Conservation (phyloP, 805 yeast species). For the Hanseniaspora vineae region DNA sequence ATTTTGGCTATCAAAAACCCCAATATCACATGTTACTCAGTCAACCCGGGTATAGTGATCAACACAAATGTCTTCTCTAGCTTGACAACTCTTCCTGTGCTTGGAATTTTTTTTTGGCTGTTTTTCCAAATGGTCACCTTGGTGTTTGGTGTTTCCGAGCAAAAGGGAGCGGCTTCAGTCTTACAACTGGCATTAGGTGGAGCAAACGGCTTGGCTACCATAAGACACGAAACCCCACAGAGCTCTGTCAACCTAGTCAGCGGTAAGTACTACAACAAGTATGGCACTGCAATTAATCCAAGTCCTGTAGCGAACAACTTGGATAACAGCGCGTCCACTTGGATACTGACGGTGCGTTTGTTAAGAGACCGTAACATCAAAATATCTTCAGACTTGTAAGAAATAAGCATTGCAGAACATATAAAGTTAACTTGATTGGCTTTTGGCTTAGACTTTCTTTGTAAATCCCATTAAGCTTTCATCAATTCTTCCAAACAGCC, state of each 20-base stretch:
- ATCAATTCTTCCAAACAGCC: background rate
- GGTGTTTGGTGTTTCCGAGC: slow-evolving; percentile 57
- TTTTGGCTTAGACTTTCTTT: too few relatives aligned
- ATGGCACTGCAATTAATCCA: slow-evolving; percentile 44
- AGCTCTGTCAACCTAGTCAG: slow-evolving; percentile 28
- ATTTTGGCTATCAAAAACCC: slow-evolving; percentile 57
- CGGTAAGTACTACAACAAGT: slow-evolving; percentile 56
- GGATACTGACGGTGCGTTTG: slow-evolving; percentile 68
- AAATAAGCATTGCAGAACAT: too few relatives aligned
- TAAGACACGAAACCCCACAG: slow-evolving; percentile 18
- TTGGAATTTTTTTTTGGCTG: slow-evolving; percentile 67
- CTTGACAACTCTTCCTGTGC: slow-evolving; percentile 64
- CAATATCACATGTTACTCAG: slow-evolving; percentile 45
- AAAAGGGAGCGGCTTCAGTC: slow-evolving; percentile 58
- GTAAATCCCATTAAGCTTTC: background rate
- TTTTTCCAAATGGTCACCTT: slow-evolving; percentile 56
- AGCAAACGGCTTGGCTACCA: slow-evolving; percentile 21
- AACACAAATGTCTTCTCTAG: slow-evolving; percentile 62
- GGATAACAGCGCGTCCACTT: slow-evolving; percentile 52
- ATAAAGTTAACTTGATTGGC: too few relatives aligned
- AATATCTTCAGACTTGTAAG: background rate
- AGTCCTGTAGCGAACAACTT: slow-evolving; percentile 44
- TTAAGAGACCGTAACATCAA: slow-evolving; percentile 39
- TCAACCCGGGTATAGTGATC: slow-evolving; percentile 84
- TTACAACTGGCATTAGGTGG: slow-evolving; percentile 49